Conservation (phyloP, 2,329 filamentous ascomycete genomes). For the Beauveria australis region DNA sequence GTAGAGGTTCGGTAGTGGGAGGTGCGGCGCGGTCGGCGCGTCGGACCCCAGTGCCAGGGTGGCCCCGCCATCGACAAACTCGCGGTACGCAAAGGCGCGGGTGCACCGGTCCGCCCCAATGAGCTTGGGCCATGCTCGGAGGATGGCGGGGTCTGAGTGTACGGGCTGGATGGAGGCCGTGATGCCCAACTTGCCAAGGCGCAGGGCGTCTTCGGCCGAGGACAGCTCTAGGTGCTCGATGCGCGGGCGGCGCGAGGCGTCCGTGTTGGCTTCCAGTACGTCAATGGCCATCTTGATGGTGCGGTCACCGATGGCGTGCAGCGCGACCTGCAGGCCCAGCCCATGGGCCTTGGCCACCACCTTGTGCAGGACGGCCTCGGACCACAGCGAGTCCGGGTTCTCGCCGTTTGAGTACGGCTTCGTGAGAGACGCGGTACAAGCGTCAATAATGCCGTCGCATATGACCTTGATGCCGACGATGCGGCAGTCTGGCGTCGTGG, state of each 20-base stretch:
- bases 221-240: slow-evolving; percentile 60
- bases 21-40: slow-evolving; percentile 45
- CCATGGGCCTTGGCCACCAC: slow-evolving; percentile 46
- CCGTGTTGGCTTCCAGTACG: slow-evolving; percentile 36
- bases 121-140: slow-evolving; percentile 47
- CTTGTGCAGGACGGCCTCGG: slow-evolving; percentile 38
- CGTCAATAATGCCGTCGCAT: slow-evolving; percentile 56
- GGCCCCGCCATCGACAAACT: slow-evolving; percentile 44
- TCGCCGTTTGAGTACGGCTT: slow-evolving; percentile 48
- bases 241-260: slow-evolving; percentile 44
- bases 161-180: slow-evolving; percentile 50
- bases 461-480: slow-evolving; percentile 58
- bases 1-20: slow-evolving; percentile 43
- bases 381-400: slow-evolving; percentile 46
- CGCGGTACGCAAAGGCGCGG: slow-evolving; percentile 51
- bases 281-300: slow-evolving; percentile 51
- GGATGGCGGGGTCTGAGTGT: slow-evolving; percentile 47
- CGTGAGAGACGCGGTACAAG: slow-evolving; percentile 52
- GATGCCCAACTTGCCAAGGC: slow-evolving; percentile 47
- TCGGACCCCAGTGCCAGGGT: slow-evolving; percentile 45
- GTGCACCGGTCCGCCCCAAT: slow-evolving; percentile 42
- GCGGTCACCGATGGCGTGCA: slow-evolving; percentile 58
- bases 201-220: slow-evolving; percentile 42
- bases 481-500: slow-evolving; percentile 31
- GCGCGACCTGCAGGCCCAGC: slow-evolving; percentile 49